phyloP scores from a whole-genome alignment of 352 stramenopile species.

The Globisporangium middletonii region DNA sequence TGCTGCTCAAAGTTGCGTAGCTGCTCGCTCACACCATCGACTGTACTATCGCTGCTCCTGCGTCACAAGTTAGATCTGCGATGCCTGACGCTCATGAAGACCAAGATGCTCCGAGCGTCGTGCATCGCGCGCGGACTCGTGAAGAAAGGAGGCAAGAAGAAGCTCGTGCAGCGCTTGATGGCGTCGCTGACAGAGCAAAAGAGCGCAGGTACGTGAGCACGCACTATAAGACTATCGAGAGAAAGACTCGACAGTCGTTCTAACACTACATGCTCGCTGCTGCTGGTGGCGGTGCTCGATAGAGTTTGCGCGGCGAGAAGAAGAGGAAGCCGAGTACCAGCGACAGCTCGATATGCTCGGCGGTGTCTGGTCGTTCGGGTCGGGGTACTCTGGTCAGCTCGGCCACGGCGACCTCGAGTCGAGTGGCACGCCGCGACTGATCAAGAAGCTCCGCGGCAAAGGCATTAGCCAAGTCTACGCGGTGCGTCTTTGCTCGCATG shows the following conservation, averaged over 20 bases:
- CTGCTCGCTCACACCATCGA: background rate
- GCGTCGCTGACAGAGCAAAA: conserved; percentile 60
- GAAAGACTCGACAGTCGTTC: too few relatives aligned
- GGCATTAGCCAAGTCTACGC: conserved; percentile 72
- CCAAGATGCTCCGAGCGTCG: conserved; percentile 73
- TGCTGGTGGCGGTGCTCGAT: background rate
- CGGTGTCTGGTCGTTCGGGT: conserved; percentile 79
- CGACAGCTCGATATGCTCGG: conserved; percentile 73
- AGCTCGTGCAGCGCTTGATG: conserved; percentile 47
- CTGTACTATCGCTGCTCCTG: background rate
- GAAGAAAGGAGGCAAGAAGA: conserved; percentile 63
- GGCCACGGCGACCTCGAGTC: conserved; percentile 69
- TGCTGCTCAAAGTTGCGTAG: background rate
- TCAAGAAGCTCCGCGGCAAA: conserved; percentile 61
- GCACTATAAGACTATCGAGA: too few relatives aligned
- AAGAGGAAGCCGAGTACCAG: conserved; percentile 67
- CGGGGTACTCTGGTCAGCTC: conserved; percentile 60
- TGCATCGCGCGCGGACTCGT: conserved; percentile 59
- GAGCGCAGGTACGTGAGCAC: conserved; percentile 24
- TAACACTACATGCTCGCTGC: too few relatives aligned
- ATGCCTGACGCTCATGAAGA: conserved; percentile 79
- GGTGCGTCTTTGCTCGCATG: conserved; percentile 14
- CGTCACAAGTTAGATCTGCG: conserved; percentile 54
- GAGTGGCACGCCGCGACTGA: conserved; percentile 42
- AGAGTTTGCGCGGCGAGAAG: conserved; percentile 53